A percentile compares a stretch with the other conserved stretches of the same genome.
Evolutionary conservation across 108 stramenopile genomes (phyloP).

Genomic region (Skeletonema marinoi): DNA sequence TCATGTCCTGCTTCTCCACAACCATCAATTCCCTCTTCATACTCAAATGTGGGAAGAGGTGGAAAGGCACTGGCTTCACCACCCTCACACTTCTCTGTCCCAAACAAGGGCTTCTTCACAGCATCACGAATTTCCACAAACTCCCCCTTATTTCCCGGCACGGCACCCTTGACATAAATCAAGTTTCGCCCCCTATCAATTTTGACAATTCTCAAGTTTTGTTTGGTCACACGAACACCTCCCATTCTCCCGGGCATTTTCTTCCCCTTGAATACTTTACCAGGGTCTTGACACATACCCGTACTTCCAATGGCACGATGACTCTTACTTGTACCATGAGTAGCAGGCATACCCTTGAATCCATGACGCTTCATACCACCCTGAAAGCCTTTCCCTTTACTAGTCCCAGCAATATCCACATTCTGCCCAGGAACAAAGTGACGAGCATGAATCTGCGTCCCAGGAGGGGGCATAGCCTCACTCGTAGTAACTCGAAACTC

Average conservation of each 20-base stretch:
- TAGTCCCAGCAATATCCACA: conserved; percentile 90
- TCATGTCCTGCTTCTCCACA: conserved; percentile 71
- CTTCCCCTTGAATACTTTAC: conserved; percentile 97
- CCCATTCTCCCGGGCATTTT: conserved; percentile 99
- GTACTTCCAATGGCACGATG: conserved; percentile 92
- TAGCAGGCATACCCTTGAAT: conserved; percentile 93
- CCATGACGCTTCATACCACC: conserved; percentile 98
- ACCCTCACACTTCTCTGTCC: conserved; percentile 70
- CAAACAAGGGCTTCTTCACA: conserved; percentile 83
- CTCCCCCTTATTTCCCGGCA: conserved; percentile 93
- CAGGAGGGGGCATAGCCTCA: conserved; percentile 76
- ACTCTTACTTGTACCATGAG: conserved; percentile 92
- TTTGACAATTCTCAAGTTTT: conserved; percentile 89
- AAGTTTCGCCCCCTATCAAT: conserved; percentile 93
- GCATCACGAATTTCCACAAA: conserved; percentile 94
- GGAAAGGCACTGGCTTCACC: conserved; percentile 64
- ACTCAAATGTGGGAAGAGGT: conserved; percentile 83
- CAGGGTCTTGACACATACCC: conserved; percentile 92
- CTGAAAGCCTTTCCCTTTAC: conserved; percentile 98
- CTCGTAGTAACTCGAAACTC: conserved; percentile 82
- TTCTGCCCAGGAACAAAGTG: conserved; percentile 99
- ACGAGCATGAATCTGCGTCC: conserved; percentile 85
- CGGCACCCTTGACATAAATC: conserved; percentile 88
- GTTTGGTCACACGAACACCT: conserved; percentile 77
- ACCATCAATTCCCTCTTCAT: conserved; percentile 84